A percentile compares a stretch with the other conserved stretches of the same genome.
Evolutionary conservation across 345 rosid genomes (phyloP).

Genomic region (Geranium rotundifolium): DNA sequence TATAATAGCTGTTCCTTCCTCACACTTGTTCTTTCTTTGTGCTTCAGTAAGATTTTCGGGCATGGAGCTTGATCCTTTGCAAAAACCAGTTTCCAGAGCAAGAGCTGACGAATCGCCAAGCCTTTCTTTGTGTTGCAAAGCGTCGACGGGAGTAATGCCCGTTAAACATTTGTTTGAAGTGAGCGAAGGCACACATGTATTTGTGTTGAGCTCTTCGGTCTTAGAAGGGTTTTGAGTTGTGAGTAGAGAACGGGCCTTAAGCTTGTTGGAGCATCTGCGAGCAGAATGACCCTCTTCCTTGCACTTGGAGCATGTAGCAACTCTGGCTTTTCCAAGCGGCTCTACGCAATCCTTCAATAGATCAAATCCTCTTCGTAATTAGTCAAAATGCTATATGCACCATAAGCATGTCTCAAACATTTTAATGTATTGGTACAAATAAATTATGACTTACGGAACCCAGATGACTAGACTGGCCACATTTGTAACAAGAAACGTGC

Average conservation of each 20-base stretch:
- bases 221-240: no score
- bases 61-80: background rate
- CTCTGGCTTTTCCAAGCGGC: background rate
- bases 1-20: background rate
- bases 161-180: background rate
- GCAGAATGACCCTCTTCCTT: background rate
- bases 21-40: background rate
- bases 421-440: background rate
- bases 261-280: no score
- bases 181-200: background rate
- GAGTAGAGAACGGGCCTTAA: background rate
- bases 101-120: background rate
- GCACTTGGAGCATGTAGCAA: background rate
- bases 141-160: background rate
- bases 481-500: constrained; percentile 20
- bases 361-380: background rate
- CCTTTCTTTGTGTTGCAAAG: background rate
- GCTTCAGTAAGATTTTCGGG: background rate
- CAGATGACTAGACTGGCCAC: constrained; percentile 21
- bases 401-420: background rate
- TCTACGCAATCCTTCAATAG: background rate
- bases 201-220: no score
- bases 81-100: background rate
- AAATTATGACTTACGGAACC: constrained; percentile 19
- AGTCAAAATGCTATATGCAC: background rate